Evolutionary conservation across 148 eudicot genomes (phyloP), one percentile per base, ranked within the genome.

Genomic region (Tetragonia tetragonoides): DNA sequence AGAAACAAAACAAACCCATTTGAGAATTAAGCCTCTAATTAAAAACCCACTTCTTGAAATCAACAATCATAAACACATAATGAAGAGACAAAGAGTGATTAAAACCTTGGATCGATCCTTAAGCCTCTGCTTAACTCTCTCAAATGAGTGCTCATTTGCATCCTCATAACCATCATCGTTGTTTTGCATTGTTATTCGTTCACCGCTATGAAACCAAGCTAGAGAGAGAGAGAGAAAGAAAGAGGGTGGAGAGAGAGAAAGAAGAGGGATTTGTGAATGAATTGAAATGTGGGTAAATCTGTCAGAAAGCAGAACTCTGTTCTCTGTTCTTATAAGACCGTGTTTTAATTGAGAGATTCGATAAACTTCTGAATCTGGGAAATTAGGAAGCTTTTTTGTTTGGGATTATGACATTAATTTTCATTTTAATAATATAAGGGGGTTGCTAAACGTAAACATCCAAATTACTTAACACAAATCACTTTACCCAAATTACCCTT

Each of bases 81-180:
- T 0, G 38, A 9, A 41, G 18, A 40, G 23, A 42, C 11, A 12
- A 3, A 67, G 23, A 28, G 57, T 3, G 42, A 38, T 14, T 17
- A 56, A 34, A 10, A 91, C 97, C 97, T 88, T 90, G 2, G 94
- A 85, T 85, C 89, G 89, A 82, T 87, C 89, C 69, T 81, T 87
- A 62, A 93, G 72, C 68, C 81, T 84, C 66, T 80, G 84, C 44
- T 82, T 89, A 79, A 85, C 84, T 78, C 53, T 89, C 60, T 78
- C 82, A 23, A 85, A 77, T 60, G 90, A 83, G 77, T 87, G 87
- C 59, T 85, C 94, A 79, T 90, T 87, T 21, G 76, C 16, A 54
- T 84, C 84, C 4, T 90, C 97, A 72, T 72, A 23, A 17, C 74
- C 81, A n/a, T 88, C 97, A 68, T 87, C 91, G 73, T 82, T 85